Evolutionary conservation across 2,329 filamentous ascomycete species (phyloP).

Genomic region (Neofusicoccum umdonicola): DNA sequence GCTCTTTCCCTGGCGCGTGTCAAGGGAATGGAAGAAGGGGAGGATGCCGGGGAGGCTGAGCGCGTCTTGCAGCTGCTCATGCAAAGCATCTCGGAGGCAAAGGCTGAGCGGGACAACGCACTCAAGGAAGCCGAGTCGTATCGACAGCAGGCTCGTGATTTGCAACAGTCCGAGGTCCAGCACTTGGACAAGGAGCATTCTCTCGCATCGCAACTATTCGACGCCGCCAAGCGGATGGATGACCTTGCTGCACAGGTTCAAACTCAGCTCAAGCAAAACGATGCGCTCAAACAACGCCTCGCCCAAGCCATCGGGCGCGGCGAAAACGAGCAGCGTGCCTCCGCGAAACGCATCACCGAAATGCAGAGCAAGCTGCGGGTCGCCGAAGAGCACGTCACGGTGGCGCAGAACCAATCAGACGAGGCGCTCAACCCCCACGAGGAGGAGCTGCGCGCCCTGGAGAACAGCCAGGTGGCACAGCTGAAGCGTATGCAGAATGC

Average conservation of each 20-base stretch:
- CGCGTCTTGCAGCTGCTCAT: constrained; percentile 65
- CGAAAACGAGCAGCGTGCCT: constrained; percentile 77
- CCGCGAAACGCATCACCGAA: constrained; percentile 76
- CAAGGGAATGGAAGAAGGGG: constrained; percentile 57
- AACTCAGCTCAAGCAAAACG: constrained; percentile 76
- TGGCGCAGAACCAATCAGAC: constrained; percentile 82
- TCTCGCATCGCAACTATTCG: constrained; percentile 59
- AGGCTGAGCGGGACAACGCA: constrained; percentile 71
- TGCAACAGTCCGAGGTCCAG: constrained; percentile 55
- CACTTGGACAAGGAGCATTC: constrained; percentile 30
- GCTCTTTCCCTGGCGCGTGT: constrained; percentile 64
- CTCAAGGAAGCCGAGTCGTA: constrained; percentile 63
- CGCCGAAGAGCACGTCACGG: constrained; percentile 80
- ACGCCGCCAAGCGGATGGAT: constrained; percentile 75
- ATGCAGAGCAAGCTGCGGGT: constrained; percentile 77
- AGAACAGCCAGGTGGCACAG: constrained; percentile 73
- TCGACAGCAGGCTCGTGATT: constrained; percentile 58
- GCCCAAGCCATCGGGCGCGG: constrained; percentile 77
- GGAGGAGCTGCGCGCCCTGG: constrained; percentile 73
- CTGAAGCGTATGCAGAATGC: constrained; percentile 66
- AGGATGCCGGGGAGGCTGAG: constrained; percentile 50
- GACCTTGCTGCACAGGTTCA: constrained; percentile 76
- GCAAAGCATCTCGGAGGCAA: constrained; percentile 64
- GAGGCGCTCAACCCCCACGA: constrained; percentile 81
- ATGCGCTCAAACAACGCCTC: constrained; percentile 71